These are phyloP conservation scores for Ogataea methanolica DNA, from an alignment of 805 yeast species.

Conservation along the genomic window DNA sequence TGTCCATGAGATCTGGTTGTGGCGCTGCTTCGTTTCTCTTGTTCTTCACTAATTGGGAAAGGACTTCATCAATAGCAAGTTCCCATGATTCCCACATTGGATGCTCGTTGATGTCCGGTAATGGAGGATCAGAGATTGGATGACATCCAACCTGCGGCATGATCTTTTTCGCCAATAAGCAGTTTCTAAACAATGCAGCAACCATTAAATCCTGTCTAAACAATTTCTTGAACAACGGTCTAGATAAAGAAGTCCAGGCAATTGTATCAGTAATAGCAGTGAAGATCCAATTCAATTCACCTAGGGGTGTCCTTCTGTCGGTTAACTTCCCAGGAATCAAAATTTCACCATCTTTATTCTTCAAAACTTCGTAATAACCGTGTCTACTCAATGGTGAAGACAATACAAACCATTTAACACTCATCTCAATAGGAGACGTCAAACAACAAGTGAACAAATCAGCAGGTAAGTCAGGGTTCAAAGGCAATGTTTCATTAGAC, in stretches of 20 bases:
- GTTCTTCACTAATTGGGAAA: conserved; percentile 58
- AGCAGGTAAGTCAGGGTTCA: conserved; percentile 94
- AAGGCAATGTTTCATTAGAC: conserved; percentile 79
- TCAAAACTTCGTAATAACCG: conserved; percentile 45
- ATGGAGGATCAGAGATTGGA: conserved; percentile 89
- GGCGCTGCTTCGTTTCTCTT: conserved; percentile 21
- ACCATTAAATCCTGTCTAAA: conserved; percentile 96
- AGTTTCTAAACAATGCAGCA: conserved; percentile 92
- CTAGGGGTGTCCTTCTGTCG: conserved; percentile 91
- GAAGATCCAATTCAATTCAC: conserved; percentile 95
- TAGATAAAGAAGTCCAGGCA: conserved; percentile 90
- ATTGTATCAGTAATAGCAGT: conserved; percentile 97
- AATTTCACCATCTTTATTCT: conserved; percentile 49
- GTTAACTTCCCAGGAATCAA: conserved; percentile 86
- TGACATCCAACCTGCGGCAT: conserved; percentile 93
- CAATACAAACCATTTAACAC: conserved; percentile 86
- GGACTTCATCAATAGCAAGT: conserved; percentile 89
- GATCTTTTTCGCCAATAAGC: conserved; percentile 83
- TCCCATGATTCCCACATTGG: conserved; percentile 99
- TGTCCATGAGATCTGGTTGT: conserved; percentile 22
- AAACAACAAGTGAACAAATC: conserved; percentile 93
- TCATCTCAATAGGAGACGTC: conserved; percentile 92
- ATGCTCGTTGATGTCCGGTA: conserved; percentile 82
- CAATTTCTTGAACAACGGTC: conserved; percentile 82
- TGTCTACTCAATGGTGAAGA: conserved; percentile 61